These are phyloP conservation scores for Candida mattraensis DNA, from an alignment of 805 yeast species.

Conservation along the genomic window DNA sequence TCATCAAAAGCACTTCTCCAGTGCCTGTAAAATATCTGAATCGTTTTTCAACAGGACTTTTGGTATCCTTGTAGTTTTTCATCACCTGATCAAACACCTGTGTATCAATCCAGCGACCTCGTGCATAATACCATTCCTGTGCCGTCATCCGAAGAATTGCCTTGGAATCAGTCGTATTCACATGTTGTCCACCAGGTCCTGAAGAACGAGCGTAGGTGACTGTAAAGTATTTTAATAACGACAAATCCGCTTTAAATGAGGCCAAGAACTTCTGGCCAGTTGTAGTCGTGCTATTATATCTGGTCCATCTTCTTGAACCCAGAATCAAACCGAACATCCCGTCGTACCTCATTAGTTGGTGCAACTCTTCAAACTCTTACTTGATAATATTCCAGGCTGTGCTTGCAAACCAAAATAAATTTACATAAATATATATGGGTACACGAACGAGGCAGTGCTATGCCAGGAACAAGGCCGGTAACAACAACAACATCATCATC, in stretches of 20 bases:
- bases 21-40: constrained; percentile 29
- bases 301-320: no score
- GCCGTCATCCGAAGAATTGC: constrained; percentile 35
- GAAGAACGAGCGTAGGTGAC: constrained; percentile 49
- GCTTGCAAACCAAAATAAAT: no score
- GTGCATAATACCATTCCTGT: constrained; percentile 40
- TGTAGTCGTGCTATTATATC: no score
- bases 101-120: constrained; percentile 43
- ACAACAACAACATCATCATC: no score
- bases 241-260: constrained; percentile 3
- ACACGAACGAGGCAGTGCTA: no score
- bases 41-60: constrained; percentile 15
- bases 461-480: no score
- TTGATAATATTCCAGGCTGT: no score
- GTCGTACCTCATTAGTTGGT: no score
- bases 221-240: constrained; percentile 29
- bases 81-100: constrained; percentile 36
- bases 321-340: no score
- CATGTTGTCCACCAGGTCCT: constrained; percentile 64
- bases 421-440: no score
- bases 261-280: no score
- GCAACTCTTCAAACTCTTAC: no score
- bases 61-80: constrained; percentile 19
- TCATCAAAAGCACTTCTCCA: constrained; percentile 28
- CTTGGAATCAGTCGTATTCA: constrained; percentile 56